Evolutionary conservation across 2,329 filamentous ascomycete genomes (phyloP).

Genomic region (Neophaeococcomyces mojaviensis): DNA sequence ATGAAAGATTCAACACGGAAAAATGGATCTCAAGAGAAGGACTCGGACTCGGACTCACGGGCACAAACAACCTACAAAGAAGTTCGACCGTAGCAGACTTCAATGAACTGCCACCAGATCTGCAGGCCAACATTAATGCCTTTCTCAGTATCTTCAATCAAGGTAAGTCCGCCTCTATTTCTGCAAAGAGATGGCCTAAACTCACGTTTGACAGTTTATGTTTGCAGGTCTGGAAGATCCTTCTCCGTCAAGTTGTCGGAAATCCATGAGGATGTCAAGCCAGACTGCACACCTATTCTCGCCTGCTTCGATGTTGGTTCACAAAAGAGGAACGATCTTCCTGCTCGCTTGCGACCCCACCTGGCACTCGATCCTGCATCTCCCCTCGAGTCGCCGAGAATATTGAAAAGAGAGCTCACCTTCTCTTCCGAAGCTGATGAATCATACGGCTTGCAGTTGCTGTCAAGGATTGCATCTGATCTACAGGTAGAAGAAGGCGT

Average conservation of each 20-base stretch:
- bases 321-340: constrained; percentile 31
- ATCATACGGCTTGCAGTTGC: constrained; percentile 41
- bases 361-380: constrained; percentile 26
- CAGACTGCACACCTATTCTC: constrained; percentile 46
- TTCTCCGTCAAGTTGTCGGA: constrained; percentile 48
- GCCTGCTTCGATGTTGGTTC: constrained; percentile 48
- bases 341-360: constrained; percentile 13
- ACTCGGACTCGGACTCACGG: constrained; percentile 12
- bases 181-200: constrained; percentile 1
- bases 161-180: constrained; percentile 31
- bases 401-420: constrained; percentile 31
- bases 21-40: constrained; percentile 35
- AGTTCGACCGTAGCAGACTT: constrained; percentile 24
- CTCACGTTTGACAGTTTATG: constrained; percentile 37
- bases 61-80: constrained; percentile 10
- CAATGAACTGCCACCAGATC: constrained; percentile 36
- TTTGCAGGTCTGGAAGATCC: constrained; percentile 46
- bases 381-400: constrained; percentile 24
- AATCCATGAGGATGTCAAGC: constrained; percentile 33
- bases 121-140: constrained; percentile 42
- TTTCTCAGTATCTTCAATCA: constrained; percentile 46
- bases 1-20: constrained; percentile 38
- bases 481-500: constrained; percentile 43
- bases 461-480: constrained; percentile 43
- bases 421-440: constrained; percentile 39